These are phyloP conservation scores for Trametes hirsuta DNA, from an alignment of 1,284 basidiomycete species.

Conservation along the genomic window DNA sequence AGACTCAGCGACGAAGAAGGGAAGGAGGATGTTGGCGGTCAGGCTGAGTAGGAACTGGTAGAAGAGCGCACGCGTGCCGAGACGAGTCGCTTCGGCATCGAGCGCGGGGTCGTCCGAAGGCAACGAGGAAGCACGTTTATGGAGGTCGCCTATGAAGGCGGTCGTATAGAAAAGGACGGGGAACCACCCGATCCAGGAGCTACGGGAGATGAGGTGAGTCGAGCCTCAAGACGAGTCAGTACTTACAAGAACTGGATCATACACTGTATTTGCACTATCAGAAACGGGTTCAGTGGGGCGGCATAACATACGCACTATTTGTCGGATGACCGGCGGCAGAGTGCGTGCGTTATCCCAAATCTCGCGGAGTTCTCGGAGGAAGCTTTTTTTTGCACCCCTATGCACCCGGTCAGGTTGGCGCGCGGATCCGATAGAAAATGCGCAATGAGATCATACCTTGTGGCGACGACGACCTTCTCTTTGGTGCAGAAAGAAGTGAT, in stretches of 20 bases:
- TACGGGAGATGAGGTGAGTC: slow-evolving; percentile 33
- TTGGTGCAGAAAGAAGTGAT: slow-evolving; percentile 70
- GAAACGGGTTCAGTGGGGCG: slow-evolving; percentile 19
- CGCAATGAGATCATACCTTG: slow-evolving; percentile 37
- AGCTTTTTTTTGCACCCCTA: slow-evolving; percentile 42
- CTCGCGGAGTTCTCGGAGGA: slow-evolving; percentile 56
- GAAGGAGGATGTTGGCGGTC: slow-evolving; percentile 69
- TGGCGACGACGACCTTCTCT: slow-evolving; percentile 73
- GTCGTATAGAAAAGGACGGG: slow-evolving; percentile 89
- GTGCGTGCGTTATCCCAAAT: slow-evolving; percentile 72
- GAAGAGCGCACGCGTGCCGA: slow-evolving; percentile 85
- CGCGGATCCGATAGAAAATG: background rate
- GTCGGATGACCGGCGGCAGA: slow-evolving; percentile 76
- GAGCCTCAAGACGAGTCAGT: slow-evolving; percentile 5
- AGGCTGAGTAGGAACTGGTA: slow-evolving; percentile 77
- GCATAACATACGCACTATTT: slow-evolving; percentile 61
- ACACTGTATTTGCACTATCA: slow-evolving; percentile 47
- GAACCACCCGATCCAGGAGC: slow-evolving; percentile 87
- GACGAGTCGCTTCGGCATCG: slow-evolving; percentile 57
- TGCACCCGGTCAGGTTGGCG: background rate
- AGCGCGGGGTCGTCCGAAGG: slow-evolving; percentile 38
- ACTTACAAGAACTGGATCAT: slow-evolving; percentile 88
- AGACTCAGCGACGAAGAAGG: slow-evolving; percentile 61
- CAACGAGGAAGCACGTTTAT: slow-evolving; percentile 54
- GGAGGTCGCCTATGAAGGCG: slow-evolving; percentile 85